Base-by-base conservation (phyloP, 257 asterid species). In the Ilex aquifolium region DNA sequence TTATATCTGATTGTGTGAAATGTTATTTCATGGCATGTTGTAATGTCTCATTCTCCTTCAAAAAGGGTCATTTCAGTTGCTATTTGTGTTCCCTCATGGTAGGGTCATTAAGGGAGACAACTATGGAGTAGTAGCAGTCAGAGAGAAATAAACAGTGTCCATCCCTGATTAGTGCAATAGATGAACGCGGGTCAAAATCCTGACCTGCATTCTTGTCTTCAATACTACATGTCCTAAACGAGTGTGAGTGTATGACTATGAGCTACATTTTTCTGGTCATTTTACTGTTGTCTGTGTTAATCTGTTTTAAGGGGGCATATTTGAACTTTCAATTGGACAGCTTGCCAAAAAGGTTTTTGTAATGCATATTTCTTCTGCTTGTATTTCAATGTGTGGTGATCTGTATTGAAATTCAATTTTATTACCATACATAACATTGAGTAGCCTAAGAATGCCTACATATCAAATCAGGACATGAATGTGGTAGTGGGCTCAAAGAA, bases 401-500 rank as follows among this genome's bases (percentile, higher is more conserved):
- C 52, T 46, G 14, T 4, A 5, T 46, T 10, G 4, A 3, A 11
- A 46, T 2, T 10, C 52, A 46, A 46, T 46, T 46, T 10, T 46
- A 10, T 46, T 46, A 46, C 52, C 11, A 36, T 59, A 61, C 56
- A 31, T 31, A 31, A 12, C 40, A 32, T 31, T 13, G 0, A 1
- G 10, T 4, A 10, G 14, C 64, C 44, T n/a, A 65, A 63, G 67
- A 62, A 59, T 57, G 57, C 67, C 27, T 60, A 27, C 65, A 32
- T 65, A 13, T 71, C 63, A 62, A 71, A 79, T 59, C 86, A 90
- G 97, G 96, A 90, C 70, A 55, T 75, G n/a, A 80, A 50, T 10
- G 72, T 87, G 70, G 81, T 90, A 69, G 96, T 90, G 57, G 97
- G 97, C 48, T 76, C 88, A 4, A 80, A 59, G 42, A 90, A 87